These are phyloP conservation scores for Gomphus bonarii DNA, from an alignment of 1,284 basidiomycete species.

Conservation along the genomic window DNA sequence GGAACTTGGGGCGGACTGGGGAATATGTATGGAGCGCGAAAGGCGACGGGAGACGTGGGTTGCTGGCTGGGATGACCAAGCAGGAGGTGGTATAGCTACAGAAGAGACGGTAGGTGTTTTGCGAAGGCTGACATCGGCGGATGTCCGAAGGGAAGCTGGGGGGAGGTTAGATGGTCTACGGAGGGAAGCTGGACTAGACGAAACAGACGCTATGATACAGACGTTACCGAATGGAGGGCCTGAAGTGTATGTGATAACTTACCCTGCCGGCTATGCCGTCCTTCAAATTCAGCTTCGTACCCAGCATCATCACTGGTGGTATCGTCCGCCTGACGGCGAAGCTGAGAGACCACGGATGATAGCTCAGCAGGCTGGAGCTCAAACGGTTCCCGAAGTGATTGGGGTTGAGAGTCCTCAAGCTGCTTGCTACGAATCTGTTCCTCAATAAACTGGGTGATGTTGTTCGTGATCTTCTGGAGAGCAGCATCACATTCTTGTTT, in stretches of 20 bases:
- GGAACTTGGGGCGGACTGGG: conserved; percentile 76
- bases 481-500: conserved; percentile 96
- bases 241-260: conserved; percentile 47
- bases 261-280: conserved; percentile 65
- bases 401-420: conserved; percentile 32
- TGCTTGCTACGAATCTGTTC: conserved; percentile 58
- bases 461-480: conserved; percentile 83
- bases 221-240: conserved; percentile 32
- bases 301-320: conserved; percentile 62
- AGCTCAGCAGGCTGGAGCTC: conserved; percentile 45
- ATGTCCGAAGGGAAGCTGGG: conserved; percentile 43
- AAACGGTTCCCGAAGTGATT: conserved; percentile 37
- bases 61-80: conserved; percentile 43
- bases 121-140: conserved; percentile 53
- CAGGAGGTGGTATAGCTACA: conserved; percentile 18
- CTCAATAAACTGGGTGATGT: conserved; percentile 91
- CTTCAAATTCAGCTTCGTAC: conserved; percentile 66
- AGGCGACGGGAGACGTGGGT: conserved; percentile 53
- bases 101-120: conserved; percentile 35
- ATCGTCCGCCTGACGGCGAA: conserved; percentile 37
- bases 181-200: conserved; percentile 56
- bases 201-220: conserved; percentile 50
- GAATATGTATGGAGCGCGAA: conserved; percentile 73
- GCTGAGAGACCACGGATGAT: conserved; percentile 37
- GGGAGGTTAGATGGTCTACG: conserved; percentile 54